Evolutionary conservation across 768 basidiomycete species (phyloP), one percentile per base, ranked within the genome.

Genomic region (Vararia minispora): DNA sequence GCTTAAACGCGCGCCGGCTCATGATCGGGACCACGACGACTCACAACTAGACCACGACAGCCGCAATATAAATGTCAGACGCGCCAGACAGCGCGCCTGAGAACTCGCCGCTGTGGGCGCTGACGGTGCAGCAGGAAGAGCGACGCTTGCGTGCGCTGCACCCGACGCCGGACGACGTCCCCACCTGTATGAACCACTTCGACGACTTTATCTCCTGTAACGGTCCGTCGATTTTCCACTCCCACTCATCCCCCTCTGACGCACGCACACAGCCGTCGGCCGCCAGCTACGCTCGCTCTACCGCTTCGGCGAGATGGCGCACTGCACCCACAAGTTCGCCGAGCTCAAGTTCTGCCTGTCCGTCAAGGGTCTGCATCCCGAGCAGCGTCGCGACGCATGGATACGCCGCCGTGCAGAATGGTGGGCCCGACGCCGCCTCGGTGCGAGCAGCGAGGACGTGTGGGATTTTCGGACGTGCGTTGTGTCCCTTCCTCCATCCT

Each of bases 331-430:
- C 31, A 91, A 94, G 56, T 69, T 79, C 54, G 79, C 88, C 41
- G 91, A 94, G 51, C 92, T 94, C 71, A 95, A 95, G 60, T 94
- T 86, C 59, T 99, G 94, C 61, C 64, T 94, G 65, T 80, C 77
- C 43, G 62, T 83, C 44, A 94, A 90, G 59, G 67, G 73, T 10
- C 63, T 86, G 58, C 71, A 80, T 37, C 76, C 78, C 12, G 89
- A 91, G 40, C 72, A 79, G 50, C 74, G 76, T 53, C 69, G 83
- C 22, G 76, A 87, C 35, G 74, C 75, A 3, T 99, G 91, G 92
- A 77, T 98, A 40, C 69, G 66, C 34, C 68, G 83, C 13, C 68
- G 86, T 38, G 94, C 94, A 2, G 88, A 92, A 55, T 92, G 91
- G 90, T 95, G 91, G 94, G 89, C 92, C 4, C 62, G 67, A 24